Conservation (phyloP, 106 monocot species). For the Platanthera zijinensis region DNA sequence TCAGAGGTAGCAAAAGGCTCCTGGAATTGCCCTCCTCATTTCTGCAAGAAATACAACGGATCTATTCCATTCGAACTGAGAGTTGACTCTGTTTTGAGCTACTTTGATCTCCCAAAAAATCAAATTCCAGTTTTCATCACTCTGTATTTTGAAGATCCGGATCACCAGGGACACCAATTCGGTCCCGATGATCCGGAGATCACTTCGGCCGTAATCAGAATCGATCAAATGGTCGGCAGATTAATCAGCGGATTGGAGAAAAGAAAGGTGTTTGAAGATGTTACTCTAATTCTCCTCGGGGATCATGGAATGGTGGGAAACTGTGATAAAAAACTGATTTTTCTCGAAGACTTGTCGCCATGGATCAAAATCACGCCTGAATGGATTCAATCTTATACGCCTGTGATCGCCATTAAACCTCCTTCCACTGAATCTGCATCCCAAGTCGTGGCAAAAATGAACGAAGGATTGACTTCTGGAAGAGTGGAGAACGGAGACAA, state of each 20-base stretch:
- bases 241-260: constrained; percentile 46
- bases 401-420: constrained; percentile 32
- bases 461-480: constrained; percentile 36
- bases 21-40: constrained; percentile 36
- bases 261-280: constrained; percentile 47
- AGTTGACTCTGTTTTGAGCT: constrained; percentile 39
- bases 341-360: constrained; percentile 38
- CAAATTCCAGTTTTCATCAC: constrained; percentile 32
- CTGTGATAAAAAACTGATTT: constrained; percentile 45
- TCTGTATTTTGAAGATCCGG: constrained; percentile 51
- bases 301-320: constrained; percentile 66
- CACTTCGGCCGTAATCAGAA: constrained; percentile 23
- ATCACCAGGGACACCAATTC: constrained; percentile 34
- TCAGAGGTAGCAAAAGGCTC: constrained; percentile 51
- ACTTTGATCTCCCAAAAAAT: constrained; percentile 38
- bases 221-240: constrained; percentile 43
- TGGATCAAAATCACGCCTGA: constrained; percentile 27
- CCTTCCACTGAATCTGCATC: constrained; percentile 11
- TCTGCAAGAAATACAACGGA: constrained; percentile 33
- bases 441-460: constrained; percentile 41
- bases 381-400: constrained; percentile 30
- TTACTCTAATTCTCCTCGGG: constrained; percentile 39
- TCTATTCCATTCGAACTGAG: constrained; percentile 43
- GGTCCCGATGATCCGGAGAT: constrained; percentile 54
- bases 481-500: constrained; percentile 32